These are phyloP conservation scores for Paramecium pentaurelia DNA, from an alignment of 73 alveolate species.

Conservation along the genomic window DNA sequence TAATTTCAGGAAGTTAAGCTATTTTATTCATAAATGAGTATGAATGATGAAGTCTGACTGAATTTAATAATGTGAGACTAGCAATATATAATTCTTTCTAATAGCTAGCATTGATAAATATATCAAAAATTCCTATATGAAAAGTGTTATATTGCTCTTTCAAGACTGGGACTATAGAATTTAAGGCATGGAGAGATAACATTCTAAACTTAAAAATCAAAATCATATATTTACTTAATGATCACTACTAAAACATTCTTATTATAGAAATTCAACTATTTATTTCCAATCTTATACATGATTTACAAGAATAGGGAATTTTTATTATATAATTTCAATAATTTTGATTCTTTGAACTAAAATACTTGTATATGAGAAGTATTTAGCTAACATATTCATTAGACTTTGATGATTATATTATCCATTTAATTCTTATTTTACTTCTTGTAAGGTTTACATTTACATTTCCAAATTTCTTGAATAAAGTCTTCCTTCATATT, in stretches of 20 bases:
- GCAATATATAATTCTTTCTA: not conserved
- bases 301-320: not conserved
- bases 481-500: conserved; percentile 5
- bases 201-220: not conserved
- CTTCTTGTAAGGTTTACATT: not conserved
- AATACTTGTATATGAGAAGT: not conserved
- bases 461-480: not conserved
- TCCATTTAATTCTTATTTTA: not conserved
- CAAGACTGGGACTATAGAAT: not conserved
- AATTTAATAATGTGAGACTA: not conserved
- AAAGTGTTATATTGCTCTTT: not conserved
- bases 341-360: not conserved
- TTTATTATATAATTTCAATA: not conserved
- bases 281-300: conserved; percentile 20
- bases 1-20: not conserved
- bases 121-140: not conserved
- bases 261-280: not conserved
- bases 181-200: not conserved
- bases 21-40: conserved; percentile 10
- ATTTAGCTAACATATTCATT: conserved; percentile 1
- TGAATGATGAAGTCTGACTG: not conserved
- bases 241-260: conserved; percentile 6
- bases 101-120: not conserved
- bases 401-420: not conserved
- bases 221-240: not conserved